Conservation (phyloP, 352 stramenopile genomes). For the Lagenidium sp. region DNA sequence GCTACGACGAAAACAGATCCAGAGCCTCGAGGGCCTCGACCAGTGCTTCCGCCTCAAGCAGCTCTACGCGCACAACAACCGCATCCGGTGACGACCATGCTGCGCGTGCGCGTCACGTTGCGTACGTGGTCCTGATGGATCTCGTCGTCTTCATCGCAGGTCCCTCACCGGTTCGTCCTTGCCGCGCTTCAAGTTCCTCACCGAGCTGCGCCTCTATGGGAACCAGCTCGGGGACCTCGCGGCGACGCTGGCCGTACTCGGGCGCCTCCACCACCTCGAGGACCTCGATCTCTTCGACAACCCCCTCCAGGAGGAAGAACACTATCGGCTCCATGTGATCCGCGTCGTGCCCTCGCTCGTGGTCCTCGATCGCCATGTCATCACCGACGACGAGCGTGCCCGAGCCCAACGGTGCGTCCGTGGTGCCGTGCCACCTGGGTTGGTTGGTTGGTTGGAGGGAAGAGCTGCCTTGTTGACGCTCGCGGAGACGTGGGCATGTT, state of each 20-base stretch:
- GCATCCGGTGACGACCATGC: slow-evolving; percentile 48
- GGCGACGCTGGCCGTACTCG: slow-evolving; percentile 19
- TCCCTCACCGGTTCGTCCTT: slow-evolving; percentile 39
- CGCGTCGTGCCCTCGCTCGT: slow-evolving; percentile 45
- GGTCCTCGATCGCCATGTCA: slow-evolving; percentile 48
- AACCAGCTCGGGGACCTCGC: slow-evolving; percentile 51
- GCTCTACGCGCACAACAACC: slow-evolving; percentile 86
- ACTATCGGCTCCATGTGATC: slow-evolving; percentile 64
- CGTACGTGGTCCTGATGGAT: too few relatives aligned
- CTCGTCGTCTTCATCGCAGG: slow-evolving; percentile 17
- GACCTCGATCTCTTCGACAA: slow-evolving; percentile 62
- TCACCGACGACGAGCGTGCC: slow-evolving; percentile 34
- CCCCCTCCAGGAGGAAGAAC: slow-evolving; percentile 58
- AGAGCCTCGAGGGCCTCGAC: slow-evolving; percentile 59
- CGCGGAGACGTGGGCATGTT: too few relatives aligned
- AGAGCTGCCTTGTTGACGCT: too few relatives aligned
- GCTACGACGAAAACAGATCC: too few relatives aligned
- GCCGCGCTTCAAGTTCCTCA: slow-evolving; percentile 55
- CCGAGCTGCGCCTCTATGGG: slow-evolving; percentile 41
- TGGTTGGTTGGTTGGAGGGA: too few relatives aligned
- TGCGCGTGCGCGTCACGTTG: too few relatives aligned
- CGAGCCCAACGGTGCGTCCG: slow-evolving; percentile 2
- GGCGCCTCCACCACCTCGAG: slow-evolving; percentile 30
- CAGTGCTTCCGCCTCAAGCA: slow-evolving; percentile 83
- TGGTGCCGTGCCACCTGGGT: too few relatives aligned